phyloP scores from a whole-genome alignment of 2,329 filamentous ascomycete species.

The Apiospora saccharicola region DNA sequence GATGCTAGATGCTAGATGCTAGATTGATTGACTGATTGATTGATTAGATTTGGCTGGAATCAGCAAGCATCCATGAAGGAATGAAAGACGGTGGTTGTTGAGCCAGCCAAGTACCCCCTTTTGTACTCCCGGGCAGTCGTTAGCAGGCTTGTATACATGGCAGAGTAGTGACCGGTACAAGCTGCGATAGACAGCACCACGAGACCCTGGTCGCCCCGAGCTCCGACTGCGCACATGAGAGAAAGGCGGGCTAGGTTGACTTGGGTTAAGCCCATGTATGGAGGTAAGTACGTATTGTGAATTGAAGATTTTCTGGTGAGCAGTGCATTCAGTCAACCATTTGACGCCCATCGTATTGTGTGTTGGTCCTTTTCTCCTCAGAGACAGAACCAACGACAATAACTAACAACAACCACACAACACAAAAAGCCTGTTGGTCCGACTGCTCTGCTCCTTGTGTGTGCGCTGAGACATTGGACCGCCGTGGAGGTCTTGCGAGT shows the following conservation, averaged over 20 bases:
- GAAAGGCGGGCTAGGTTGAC: background rate
- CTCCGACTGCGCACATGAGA: constrained; percentile 10
- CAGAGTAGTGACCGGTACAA: background rate
- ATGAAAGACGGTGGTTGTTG: background rate
- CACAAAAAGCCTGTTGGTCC: background rate
- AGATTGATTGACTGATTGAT: background rate
- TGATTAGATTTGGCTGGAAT: constrained; percentile 12
- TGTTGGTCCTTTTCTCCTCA: background rate
- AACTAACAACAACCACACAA: too few relatives aligned
- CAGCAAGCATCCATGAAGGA: background rate
- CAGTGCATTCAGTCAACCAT: constrained; percentile 6
- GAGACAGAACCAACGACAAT: background rate
- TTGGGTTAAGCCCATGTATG: background rate
- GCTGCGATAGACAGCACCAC: background rate
- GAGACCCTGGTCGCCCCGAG: background rate
- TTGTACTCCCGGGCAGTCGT: background rate
- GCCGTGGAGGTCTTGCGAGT: background rate
- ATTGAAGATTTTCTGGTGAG: constrained; percentile 21
- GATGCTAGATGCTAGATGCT: background rate
- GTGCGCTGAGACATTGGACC: background rate
- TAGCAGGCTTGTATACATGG: background rate
- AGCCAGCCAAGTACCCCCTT: background rate
- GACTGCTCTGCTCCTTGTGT: background rate
- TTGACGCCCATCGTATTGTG: constrained; percentile 1
- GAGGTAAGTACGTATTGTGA: background rate